Percentiles rank a stretch among this genome's conserved stretches.
Evolutionary conservation across 1,139 yeast genomes (phyloP).

Genomic region (Saccharomyces hybrid): DNA sequence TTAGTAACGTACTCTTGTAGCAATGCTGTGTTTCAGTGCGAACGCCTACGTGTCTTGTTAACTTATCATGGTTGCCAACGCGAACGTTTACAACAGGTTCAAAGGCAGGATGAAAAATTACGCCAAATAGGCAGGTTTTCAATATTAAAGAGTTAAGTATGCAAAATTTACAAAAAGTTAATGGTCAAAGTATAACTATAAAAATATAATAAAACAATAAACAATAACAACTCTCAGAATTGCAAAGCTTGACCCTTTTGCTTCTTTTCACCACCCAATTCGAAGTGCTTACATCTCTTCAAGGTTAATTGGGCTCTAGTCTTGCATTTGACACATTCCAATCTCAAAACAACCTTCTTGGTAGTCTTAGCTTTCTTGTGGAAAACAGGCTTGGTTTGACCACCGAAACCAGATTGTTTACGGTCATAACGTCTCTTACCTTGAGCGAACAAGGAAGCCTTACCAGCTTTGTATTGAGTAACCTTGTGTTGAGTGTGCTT

Average conservation of each 20-base stretch:
- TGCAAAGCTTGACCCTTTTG: constrained; percentile 99
- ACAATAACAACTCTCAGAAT: constrained; percentile 45
- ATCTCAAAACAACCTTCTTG: constrained; percentile 98
- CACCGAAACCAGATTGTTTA: constrained; percentile 99
- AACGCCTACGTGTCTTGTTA: neutral
- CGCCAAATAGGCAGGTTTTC: neutral
- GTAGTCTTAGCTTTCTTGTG: constrained; percentile 99
- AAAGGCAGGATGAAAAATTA: neutral
- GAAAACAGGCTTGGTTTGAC: constrained; percentile 99
- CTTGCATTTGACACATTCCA: constrained; percentile 98
- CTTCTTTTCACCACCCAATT: constrained; percentile 99
- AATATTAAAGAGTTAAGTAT: neutral
- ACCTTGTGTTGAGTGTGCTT: constrained; percentile 99
- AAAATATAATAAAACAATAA: neutral
- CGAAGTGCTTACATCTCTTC: constrained; percentile 99
- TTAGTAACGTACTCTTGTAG: neutral
- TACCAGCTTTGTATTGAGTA: constrained; percentile 99
- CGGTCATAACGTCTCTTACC: constrained; percentile 99
- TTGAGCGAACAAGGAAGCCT: constrained; percentile 98
- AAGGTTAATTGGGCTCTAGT: constrained; percentile 96
- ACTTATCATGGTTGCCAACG: neutral
- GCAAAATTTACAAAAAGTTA: constrained; percentile 1
- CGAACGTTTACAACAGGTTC: neutral
- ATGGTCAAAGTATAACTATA: neutral
- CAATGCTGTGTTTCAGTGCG: neutral